These are phyloP conservation scores for Arabidopsis lyrata DNA, from an alignment of 441 rosid species.

Conservation along the genomic window DNA sequence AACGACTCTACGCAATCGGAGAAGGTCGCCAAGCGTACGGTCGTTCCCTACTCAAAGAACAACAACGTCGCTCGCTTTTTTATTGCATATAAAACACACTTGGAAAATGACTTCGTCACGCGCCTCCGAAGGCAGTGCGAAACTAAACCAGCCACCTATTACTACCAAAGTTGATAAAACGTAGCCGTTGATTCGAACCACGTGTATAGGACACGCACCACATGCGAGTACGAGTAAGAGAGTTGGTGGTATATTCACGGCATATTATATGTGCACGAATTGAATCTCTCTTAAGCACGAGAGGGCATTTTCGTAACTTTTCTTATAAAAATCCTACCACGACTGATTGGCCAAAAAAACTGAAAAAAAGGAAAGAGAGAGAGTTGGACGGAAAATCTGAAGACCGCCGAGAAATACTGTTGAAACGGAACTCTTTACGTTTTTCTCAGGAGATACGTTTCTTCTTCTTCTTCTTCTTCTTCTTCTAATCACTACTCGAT, in stretches of 20 bases:
- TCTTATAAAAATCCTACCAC: background rate
- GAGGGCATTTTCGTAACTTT: constrained; percentile 18
- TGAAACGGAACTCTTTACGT: constrained; percentile 19
- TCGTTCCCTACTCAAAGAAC: background rate
- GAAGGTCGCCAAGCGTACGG: constrained; percentile 26
- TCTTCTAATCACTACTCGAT: constrained; percentile 8
- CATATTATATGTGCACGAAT: constrained; percentile 15
- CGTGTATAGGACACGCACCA: background rate
- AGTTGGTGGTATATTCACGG: constrained; percentile 29
- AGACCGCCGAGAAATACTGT: constrained; percentile 22
- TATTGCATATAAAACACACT: background rate
- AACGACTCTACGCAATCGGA: constrained; percentile 24
- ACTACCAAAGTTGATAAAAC: background rate
- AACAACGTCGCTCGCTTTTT: constrained; percentile 18
- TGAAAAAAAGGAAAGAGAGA: constrained; percentile 3
- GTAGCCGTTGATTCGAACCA: background rate
- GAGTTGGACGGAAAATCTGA: constrained; percentile 25
- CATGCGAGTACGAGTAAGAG: constrained; percentile 5
- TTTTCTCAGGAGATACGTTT: constrained; percentile 19
- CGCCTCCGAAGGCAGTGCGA: background rate
- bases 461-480: background rate
- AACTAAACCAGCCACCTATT: background rate
- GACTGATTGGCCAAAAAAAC: constrained; percentile 10
- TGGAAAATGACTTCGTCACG: constrained; percentile 1
- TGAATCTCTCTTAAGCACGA: constrained; percentile 5